phyloP scores from a whole-genome alignment of 2,329 filamentous ascomycete genomes.

The Didymellaceae sp. region DNA sequence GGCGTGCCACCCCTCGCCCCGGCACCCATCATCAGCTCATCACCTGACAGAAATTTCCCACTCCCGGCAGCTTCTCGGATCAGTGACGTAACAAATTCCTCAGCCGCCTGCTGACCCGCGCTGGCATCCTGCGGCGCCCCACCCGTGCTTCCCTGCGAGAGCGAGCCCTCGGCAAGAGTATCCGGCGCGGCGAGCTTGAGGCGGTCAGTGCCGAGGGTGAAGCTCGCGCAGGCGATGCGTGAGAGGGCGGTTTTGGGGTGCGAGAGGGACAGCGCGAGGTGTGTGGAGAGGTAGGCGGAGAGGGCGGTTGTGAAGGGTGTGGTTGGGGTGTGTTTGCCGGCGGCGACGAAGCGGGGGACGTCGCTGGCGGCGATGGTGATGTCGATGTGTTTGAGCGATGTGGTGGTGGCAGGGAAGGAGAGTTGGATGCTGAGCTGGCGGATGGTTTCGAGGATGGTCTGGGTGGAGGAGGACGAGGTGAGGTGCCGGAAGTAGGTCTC shows the following conservation, averaged over 20 bases:
- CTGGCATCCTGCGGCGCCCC: conserved; percentile 33
- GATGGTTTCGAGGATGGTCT: conserved; percentile 40
- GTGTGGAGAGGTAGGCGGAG: conserved; percentile 45
- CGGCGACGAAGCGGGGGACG: conserved; percentile 43
- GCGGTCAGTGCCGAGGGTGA: conserved; percentile 49
- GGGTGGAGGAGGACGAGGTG: conserved; percentile 42
- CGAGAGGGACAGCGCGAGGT: conserved; percentile 51
- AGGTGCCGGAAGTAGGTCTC: conserved; percentile 68
- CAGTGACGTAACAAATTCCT: conserved; percentile 40
- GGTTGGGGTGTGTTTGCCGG: conserved; percentile 27
- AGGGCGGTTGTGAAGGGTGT: conserved; percentile 52
- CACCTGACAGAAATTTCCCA: conserved; percentile 40
- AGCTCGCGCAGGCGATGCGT: conserved; percentile 51
- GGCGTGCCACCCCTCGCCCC: conserved; percentile 35
- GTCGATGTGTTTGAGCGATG: conserved; percentile 51
- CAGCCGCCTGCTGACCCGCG: conserved; percentile 40
- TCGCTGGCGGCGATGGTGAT: conserved; percentile 53
- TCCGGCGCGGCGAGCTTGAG: conserved; percentile 48
- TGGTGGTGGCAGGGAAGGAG: conserved; percentile 38
- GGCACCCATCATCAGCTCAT: conserved; percentile 17
- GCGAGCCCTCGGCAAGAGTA: conserved; percentile 30
- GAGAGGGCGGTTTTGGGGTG: conserved; percentile 51
- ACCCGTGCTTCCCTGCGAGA: conserved; percentile 34
- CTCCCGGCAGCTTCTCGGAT: conserved; percentile 43
- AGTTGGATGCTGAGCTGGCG: conserved; percentile 47